A percentile compares a stretch with the other conserved stretches of the same genome.
Evolutionary conservation across 2,329 filamentous ascomycete species (phyloP).

Genomic region (Ceratocystis harringtonii): DNA sequence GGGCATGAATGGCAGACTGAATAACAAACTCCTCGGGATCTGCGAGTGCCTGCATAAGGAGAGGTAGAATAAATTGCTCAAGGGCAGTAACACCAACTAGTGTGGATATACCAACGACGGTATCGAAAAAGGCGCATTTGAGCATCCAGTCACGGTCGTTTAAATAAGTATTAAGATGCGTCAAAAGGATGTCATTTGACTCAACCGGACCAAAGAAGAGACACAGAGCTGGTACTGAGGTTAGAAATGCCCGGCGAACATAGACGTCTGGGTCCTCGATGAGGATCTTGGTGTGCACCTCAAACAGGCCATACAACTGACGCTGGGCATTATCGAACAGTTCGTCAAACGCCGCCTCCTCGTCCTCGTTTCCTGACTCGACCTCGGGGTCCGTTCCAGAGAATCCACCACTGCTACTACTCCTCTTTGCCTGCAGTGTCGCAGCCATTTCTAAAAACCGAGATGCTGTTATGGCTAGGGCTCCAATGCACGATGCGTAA

Average conservation of each 20-base stretch:
- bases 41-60: constrained; percentile 89
- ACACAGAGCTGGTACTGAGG: constrained; percentile 81
- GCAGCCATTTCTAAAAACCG: constrained; percentile 84
- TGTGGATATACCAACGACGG: constrained; percentile 79
- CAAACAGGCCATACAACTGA: constrained; percentile 71
- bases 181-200: constrained; percentile 89
- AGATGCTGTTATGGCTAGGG: constrained; percentile 69
- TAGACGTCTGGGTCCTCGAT: constrained; percentile 75
- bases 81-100: constrained; percentile 80
- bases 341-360: constrained; percentile 55
- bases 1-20: constrained; percentile 72
- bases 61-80: constrained; percentile 85
- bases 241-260: constrained; percentile 79
- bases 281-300: constrained; percentile 74
- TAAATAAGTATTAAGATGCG: constrained; percentile 90
- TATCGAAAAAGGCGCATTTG: constrained; percentile 93
- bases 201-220: constrained; percentile 88
- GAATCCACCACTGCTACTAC: constrained; percentile 35
- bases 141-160: constrained; percentile 95
- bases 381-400: constrained; percentile 63
- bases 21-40: constrained; percentile 91
- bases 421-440: constrained; percentile 65
- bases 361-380: constrained; percentile 53
- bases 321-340: constrained; percentile 76
- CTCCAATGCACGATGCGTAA: constrained; percentile 84